Evolutionary conservation across 108 stramenopile species (phyloP).

Genomic region (Fragilaria radians): DNA sequence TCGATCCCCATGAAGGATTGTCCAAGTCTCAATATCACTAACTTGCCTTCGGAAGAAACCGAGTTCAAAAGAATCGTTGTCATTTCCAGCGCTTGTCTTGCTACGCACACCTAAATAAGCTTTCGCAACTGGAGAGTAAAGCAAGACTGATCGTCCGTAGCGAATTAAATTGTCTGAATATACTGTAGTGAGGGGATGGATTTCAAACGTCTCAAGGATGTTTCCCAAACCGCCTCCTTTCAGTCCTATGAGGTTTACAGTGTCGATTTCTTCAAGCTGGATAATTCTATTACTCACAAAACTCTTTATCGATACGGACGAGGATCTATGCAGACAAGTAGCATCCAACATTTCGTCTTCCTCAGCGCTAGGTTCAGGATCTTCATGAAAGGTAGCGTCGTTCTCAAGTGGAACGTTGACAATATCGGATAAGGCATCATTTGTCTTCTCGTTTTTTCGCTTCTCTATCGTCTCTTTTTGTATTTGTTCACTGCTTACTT

Average conservation of each 20-base stretch:
- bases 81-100: neutral
- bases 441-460: neutral
- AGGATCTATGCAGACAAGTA: neutral
- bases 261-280: neutral
- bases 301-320: neutral
- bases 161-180: neutral
- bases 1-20: neutral
- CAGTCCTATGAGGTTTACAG: neutral
- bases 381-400: neutral
- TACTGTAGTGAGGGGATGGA: neutral
- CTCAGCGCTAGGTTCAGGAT: neutral
- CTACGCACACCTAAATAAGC: neutral
- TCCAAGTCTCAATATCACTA: neutral
- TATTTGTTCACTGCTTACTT: neutral
- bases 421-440: neutral
- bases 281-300: neutral
- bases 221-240: neutral
- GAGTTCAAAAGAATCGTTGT: neutral
- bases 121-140: neutral
- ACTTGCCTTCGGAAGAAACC: conserved; percentile 1
- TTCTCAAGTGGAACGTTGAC: neutral
- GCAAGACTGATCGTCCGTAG: neutral
- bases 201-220: neutral
- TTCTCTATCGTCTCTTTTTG: neutral
- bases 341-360: neutral